Evolutionary conservation across 768 basidiomycete genomes (phyloP).

Genomic region (Mycena crocata): DNA sequence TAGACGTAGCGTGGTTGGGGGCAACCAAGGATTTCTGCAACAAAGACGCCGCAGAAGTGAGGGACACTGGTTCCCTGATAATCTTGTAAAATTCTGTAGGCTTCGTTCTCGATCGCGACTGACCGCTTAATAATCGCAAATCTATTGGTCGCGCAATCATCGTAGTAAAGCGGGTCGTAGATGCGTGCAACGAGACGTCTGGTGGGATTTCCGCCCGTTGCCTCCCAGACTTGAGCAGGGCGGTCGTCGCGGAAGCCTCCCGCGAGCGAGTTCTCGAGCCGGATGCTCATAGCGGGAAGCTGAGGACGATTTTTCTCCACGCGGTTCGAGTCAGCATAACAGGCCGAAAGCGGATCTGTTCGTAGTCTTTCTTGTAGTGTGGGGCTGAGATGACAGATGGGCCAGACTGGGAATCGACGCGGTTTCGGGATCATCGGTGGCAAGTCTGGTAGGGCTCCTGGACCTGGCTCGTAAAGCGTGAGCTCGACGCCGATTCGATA

Average conservation of each 20-base stretch:
- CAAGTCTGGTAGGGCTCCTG: background rate
- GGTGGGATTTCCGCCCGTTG: background rate
- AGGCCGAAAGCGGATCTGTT: background rate
- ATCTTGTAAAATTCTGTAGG: background rate
- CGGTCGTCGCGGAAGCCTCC: background rate
- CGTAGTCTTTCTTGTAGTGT: background rate
- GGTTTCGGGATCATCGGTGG: background rate
- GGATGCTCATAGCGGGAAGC: background rate
- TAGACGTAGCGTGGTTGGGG: background rate
- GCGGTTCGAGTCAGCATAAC: slow-evolving; percentile 8
- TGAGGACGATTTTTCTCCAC: background rate
- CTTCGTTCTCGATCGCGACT: background rate
- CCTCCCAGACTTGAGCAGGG: background rate
- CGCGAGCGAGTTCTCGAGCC: background rate
- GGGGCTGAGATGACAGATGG: background rate
- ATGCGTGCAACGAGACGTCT: background rate
- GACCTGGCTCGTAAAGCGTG: background rate
- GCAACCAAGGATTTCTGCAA: background rate
- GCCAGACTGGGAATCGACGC: background rate
- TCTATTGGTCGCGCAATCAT: background rate
- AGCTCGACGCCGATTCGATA: background rate
- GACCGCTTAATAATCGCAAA: background rate
- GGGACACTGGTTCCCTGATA: background rate
- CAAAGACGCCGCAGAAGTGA: background rate
- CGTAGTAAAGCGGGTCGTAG: background rate